Evolutionary conservation across 345 rosid genomes (phyloP).

Genomic region (Iberis pinnata): DNA sequence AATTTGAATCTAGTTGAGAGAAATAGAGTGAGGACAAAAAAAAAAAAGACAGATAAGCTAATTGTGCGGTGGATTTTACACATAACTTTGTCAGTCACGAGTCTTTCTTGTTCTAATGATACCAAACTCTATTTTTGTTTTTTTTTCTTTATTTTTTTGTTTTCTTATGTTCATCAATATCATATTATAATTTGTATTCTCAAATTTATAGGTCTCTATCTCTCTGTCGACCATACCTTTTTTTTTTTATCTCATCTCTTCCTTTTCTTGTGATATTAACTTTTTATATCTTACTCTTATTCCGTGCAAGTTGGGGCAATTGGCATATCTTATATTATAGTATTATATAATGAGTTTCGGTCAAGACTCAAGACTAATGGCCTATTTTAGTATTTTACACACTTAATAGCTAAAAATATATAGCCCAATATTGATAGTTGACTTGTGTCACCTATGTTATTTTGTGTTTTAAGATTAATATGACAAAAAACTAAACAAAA

Average conservation of each 20-base stretch:
- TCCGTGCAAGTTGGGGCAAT: constrained; percentile 15
- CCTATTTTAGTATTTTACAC: too few species aligned
- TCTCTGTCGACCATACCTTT: constrained; percentile 18
- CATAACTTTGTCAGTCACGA: constrained; percentile 33
- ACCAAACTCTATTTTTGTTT: constrained; percentile 31
- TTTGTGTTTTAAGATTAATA: too few species aligned
- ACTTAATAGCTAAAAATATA: too few species aligned
- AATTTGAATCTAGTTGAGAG: constrained; percentile 7
- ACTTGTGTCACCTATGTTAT: too few species aligned
- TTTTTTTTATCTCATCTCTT: constrained; percentile 14
- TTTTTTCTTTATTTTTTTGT: constrained; percentile 4
- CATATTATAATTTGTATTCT: constrained; percentile 20
- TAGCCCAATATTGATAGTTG: too few species aligned
- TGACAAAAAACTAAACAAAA: too few species aligned
- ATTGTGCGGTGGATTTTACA: constrained; percentile 29
- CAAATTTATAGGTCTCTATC: constrained; percentile 18
- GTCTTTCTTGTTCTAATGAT: constrained; percentile 33
- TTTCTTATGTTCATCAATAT: background rate
- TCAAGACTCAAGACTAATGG: too few species aligned
- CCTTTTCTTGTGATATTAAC: constrained; percentile 24
- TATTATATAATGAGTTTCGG: too few species aligned
- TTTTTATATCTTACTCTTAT: constrained; percentile 13
- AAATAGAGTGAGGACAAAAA: constrained; percentile 20
- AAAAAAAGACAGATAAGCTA: constrained; percentile 32
- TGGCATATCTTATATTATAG: too few species aligned